Base-by-base conservation (phyloP, 2,329 filamentous ascomycete genomes). In the Sarocladiaceae sp. region DNA sequence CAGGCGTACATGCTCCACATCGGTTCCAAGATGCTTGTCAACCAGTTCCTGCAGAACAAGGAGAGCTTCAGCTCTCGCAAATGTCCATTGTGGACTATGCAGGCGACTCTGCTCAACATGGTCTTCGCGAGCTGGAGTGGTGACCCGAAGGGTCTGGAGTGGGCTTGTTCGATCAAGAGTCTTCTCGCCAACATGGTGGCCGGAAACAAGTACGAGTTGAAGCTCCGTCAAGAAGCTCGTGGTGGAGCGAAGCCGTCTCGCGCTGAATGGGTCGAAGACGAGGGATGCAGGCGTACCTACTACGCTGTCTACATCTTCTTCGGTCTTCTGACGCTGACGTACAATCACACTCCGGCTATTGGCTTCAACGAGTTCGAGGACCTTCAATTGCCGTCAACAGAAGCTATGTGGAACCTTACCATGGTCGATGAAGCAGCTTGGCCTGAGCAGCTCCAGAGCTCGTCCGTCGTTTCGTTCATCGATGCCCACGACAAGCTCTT, bases 241-340 rank as follows among this genome's bases (percentile, higher is more conserved):
- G 87, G 90, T 61, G 86, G 82, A 40, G 77, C 82, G 25, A 79
- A 81, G 55, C 90, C 93, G 1, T 90, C 82, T 35, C 89, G 92
- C 53, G 81, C 87, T 15, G 90, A 97, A 66, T 99, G 94, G 94
- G 86, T 97, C 40, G 91, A 96, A 63, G 94, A 99, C 64, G 94
- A 99, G 71, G 91, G 93, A 49, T 97, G 94, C 69, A 85, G 93
- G 54, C 89, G 94, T 55, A 97, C 94, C 1, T 99, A 97, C 73
- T 99, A 96, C 63, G 93, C 94, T 1, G 94, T 97, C 55, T 99
- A 97, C 75, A 96, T 97, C 70, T 97, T 97, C 81, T 97, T 97
- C 65, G 94, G 94, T 52, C 80, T 97, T 63, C 74, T 97, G 61
- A 97, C 94, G 1, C 71, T 99, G 70, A 95, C 93, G 0, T 99